These are phyloP conservation scores for Geotrichum candidum DNA, from an alignment of 1,139 yeast species.

Conservation along the genomic window DNA sequence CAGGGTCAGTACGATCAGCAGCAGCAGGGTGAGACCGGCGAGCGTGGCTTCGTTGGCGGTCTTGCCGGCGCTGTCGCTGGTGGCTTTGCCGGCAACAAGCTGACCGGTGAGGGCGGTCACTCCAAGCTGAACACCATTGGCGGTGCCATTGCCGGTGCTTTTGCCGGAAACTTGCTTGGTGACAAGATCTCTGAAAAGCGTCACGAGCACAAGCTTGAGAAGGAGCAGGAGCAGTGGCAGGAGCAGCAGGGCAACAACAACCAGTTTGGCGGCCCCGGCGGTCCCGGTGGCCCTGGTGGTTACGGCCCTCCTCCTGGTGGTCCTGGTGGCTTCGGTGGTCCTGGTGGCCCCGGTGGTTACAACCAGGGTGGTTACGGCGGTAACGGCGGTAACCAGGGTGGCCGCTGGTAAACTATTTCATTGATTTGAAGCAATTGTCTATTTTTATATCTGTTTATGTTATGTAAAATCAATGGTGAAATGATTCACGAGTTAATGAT, in stretches of 20 bases:
- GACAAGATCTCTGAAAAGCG: slow-evolving; percentile 32
- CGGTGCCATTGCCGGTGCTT: slow-evolving; percentile 59
- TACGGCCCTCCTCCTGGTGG: slow-evolving; percentile 12
- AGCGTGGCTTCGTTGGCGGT: slow-evolving; percentile 52
- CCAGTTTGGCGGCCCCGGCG: slow-evolving; percentile 18
- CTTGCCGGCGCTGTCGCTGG: slow-evolving; percentile 59
- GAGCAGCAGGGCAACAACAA: slow-evolving; percentile 22
- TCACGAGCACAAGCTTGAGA: slow-evolving; percentile 22
- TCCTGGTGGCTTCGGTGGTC: slow-evolving; percentile 12
- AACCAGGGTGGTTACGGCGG: slow-evolving; percentile 17
- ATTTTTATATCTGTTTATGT: no score
- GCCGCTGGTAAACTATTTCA: slow-evolving; percentile 6
- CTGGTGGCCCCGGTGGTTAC: slow-evolving; percentile 13
- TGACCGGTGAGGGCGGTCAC: slow-evolving; percentile 45
- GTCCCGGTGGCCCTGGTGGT: slow-evolving; percentile 22
- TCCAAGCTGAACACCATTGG: slow-evolving; percentile 48
- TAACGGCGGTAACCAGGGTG: slow-evolving; percentile 20
- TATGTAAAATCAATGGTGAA: background rate
- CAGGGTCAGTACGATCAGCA: slow-evolving; percentile 18
- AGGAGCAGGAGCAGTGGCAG: slow-evolving; percentile 21
- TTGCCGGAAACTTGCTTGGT: slow-evolving; percentile 52
- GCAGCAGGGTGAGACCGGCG: slow-evolving; percentile 38
- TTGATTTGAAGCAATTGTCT: background rate
- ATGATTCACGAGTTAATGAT: background rate
- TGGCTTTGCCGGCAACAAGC: slow-evolving; percentile 40